Base-by-base conservation (phyloP, 2,329 filamentous ascomycete species). In the Pseudogymnoascus pannorum region DNA sequence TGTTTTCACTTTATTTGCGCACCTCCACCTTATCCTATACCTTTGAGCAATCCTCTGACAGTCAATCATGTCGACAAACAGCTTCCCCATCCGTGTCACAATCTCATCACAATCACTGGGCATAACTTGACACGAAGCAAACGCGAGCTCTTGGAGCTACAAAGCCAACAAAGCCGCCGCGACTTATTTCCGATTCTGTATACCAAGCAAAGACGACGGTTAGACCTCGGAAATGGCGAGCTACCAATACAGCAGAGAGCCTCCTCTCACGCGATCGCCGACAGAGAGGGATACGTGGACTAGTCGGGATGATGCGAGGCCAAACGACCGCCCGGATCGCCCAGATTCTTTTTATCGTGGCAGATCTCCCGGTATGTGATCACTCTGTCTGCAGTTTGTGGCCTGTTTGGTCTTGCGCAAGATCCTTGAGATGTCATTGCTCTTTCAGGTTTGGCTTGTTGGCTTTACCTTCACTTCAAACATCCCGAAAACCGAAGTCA, bases 361-460 rank as follows among this genome's bases (percentile, higher is more conserved):
- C 64, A 82, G 87, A 72, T 90, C 87, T 68, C 87, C 87, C 73
- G 86, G 87, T 90, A 80, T 72, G 86, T 81, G 22, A 22, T 20
- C 31, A 31, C 18, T 54, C 16, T 7, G n/a, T 18, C n/a, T 54
- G 8, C 26, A 7, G 11, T 31, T 31, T 54, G 48, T 54, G 24
- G 26, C 48, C n/a, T 54, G 48, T 54, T 54, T 18, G 26, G 26
- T 31, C 44, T 8, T n/a, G 4, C 11, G n/a, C 22, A 51, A 29
- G 22, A 31, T 24, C 11, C n/a, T 35, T 9, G 26, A 18, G n/a
- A 26, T 18, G 48, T 18, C 24, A 31, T 54, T 51, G n/a, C 26
- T 9, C 16, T 54, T 54, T n/a, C 8, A 31, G n/a, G 24, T 31
- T 31, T 54, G n/a, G 26, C n/a, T 54, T 18, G 9, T 31, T 18